Base-by-base conservation (phyloP, 2,329 filamentous ascomycete species). In the Aschersonia sp. region DNA sequence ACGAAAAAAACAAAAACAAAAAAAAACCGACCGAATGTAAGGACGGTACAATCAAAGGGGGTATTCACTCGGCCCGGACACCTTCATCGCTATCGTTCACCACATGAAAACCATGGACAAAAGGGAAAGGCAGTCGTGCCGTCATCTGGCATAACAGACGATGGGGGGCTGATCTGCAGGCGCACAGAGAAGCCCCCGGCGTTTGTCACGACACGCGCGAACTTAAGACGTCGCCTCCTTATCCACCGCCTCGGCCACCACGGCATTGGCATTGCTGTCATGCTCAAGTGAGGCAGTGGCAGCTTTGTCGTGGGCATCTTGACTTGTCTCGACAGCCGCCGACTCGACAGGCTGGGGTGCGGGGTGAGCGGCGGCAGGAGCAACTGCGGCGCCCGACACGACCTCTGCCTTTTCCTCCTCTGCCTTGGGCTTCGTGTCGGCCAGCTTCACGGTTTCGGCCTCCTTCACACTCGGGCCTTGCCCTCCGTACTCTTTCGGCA, bases 401-500 rank as follows among this genome's bases (percentile, higher is more conserved):
- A 7, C 12, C 28, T 47, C 45, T 9, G 42, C 30, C 43, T 48
- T 45, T 47, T 54, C 48, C 38, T 47, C 41, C 12, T 48, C 48
- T 6, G 51, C 38, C 28, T 42, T 51, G 40, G 44, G n/a, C 35
- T 29, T 43, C 10, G 29, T 45, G 5, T 58, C 56, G 5, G 51
- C 53, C 29, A 68, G 52, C 31, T 55, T 45, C 30, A 69, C 58
- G 2, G 60, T 57, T 38, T 60, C 49, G 9, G 61, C 65, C 31
- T 66, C 61, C 55, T 64, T 67, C 48, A 69, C 65, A 41, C 59
- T 64, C 10, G 60, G 57, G 45, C 78, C 83, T 56, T 81, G 80
- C 30, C 89, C 91, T 49, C 89, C 91, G 60, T 96, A 96, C 51
- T 75, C 78, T 54, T 75, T 73, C 2, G 89, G 88, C 45, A 96